Evolutionary conservation across 2,329 filamentous ascomycete genomes (phyloP).

Genomic region (Pezicula rhizophila): DNA sequence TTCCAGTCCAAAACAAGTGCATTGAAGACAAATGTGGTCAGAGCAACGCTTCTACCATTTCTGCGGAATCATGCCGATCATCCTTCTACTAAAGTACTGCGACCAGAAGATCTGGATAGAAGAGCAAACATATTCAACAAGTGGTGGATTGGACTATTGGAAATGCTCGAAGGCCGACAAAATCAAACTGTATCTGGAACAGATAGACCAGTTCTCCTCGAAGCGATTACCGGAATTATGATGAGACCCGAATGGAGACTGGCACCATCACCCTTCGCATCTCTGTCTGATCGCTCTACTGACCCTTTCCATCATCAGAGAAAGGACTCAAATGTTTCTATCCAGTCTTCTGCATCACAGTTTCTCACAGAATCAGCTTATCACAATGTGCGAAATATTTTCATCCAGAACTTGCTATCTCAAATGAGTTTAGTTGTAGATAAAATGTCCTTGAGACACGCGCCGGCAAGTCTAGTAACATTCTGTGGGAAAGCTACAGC

Average conservation of each 20-base stretch:
- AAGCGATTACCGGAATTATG: slow-evolving; percentile 65
- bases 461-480: slow-evolving; percentile 48
- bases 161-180: slow-evolving; percentile 62
- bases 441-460: slow-evolving; percentile 63
- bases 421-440: slow-evolving; percentile 69
- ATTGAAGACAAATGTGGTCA: slow-evolving; percentile 63
- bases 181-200: slow-evolving; percentile 65
- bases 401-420: slow-evolving; percentile 61
- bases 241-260: slow-evolving; percentile 64
- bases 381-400: slow-evolving; percentile 66
- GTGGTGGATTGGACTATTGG: slow-evolving; percentile 67
- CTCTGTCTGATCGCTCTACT: slow-evolving; percentile 35
- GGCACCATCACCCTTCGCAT: slow-evolving; percentile 50
- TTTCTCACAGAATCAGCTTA: slow-evolving; percentile 65
- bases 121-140: slow-evolving; percentile 64
- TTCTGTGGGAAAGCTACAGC: slow-evolving; percentile 70
- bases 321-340: slow-evolving; percentile 42
- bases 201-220: slow-evolving; percentile 63
- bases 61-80: slow-evolving; percentile 54
- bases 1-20: slow-evolving; percentile 63
- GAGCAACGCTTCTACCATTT: slow-evolving; percentile 58
- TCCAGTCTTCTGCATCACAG: slow-evolving; percentile 54
- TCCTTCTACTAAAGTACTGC: slow-evolving; percentile 50
- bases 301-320: slow-evolving; percentile 19
- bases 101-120: slow-evolving; percentile 64